Base-by-base conservation (phyloP, 805 yeast species). In the Candida oleophila region DNA sequence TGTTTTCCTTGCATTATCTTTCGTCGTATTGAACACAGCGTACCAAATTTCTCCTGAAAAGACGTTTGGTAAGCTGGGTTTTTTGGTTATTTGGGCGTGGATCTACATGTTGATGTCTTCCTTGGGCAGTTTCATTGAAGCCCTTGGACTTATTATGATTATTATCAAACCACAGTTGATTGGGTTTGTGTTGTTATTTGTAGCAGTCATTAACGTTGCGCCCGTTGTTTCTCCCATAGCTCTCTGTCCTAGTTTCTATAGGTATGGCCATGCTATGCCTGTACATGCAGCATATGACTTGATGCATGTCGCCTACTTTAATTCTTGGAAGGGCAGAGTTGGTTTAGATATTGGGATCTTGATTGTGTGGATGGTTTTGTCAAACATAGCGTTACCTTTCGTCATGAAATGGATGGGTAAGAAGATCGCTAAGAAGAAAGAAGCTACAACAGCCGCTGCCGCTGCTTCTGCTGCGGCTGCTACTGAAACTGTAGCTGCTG, bases 271-370 rank as follows among this genome's bases (percentile, higher is more conserved):
- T 48, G 68, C 62, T 11, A 55, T 61, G 22, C 69, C 69, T 1
- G 57, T 60, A 5, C 46, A 52, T 34, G 55, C 58, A 39, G 55
- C 68, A 1, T 66, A 67, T 49, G 60, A 61, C 20, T 52, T 64
- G 38, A 47, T 66, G 49, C 65, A 63, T 28, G 66, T 63, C 9
- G 69, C 64, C 1, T 65, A 57, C 41, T 66, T 66, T 45, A 45
- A 67, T 48, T 45, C 65, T 3, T 67, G 64, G 62, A 67, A 67
- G 50, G 72, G 72, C 2, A 43, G 59, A 33, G 50, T 67, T 55
- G 71, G 71, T 4, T 51, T 64, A 18, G 55, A 66, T 38, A 54
- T 66, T 20, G 72, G 71, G 1, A 49, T 67, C 8, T 55, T 67
- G 42, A 16, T 52, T n/a, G 62, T 61, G 0, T 67, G 72, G 72